Evolutionary conservation across 2,329 filamentous ascomycete species (phyloP).

Genomic region (Ophiocordyceps unilateralis): DNA sequence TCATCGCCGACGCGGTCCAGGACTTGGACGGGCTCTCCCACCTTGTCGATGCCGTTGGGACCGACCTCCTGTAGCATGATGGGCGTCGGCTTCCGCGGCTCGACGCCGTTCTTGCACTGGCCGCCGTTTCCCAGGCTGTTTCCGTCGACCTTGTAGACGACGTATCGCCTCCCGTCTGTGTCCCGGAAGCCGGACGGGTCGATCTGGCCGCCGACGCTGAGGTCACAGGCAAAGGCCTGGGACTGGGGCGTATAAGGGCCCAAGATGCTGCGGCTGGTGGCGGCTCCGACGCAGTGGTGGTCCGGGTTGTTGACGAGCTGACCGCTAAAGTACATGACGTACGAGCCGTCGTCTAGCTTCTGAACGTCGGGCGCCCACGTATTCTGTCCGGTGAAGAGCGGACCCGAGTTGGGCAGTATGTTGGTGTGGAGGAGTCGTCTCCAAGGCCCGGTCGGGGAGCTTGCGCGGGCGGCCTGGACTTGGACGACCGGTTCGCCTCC

Average conservation of each 20-base stretch:
- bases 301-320: background rate
- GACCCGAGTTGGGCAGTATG: background rate
- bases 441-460: background rate
- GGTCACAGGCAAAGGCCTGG: background rate
- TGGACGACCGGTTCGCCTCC: background rate
- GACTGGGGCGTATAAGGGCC: background rate
- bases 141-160: slow-evolving; percentile 1
- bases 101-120: slow-evolving; percentile 1
- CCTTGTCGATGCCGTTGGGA: background rate
- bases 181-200: slow-evolving; percentile 1
- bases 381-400: background rate
- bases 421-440: background rate
- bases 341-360: background rate
- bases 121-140: slow-evolving; percentile 1
- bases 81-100: background rate
- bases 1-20: background rate
- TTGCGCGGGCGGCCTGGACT: background rate
- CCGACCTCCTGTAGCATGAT: slow-evolving; percentile 1
- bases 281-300: slow-evolving; percentile 1
- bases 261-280: background rate
- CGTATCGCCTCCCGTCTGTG: background rate
- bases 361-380: slow-evolving; percentile 1
- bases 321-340: slow-evolving; percentile 1
- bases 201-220: background rate
- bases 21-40: background rate